A percentile compares a stretch with the other conserved stretches of the same genome.
These are phyloP conservation scores for Lagenidium sp. DNA, from an alignment of 352 stramenopile genomes.

Conservation along the genomic window DNA sequence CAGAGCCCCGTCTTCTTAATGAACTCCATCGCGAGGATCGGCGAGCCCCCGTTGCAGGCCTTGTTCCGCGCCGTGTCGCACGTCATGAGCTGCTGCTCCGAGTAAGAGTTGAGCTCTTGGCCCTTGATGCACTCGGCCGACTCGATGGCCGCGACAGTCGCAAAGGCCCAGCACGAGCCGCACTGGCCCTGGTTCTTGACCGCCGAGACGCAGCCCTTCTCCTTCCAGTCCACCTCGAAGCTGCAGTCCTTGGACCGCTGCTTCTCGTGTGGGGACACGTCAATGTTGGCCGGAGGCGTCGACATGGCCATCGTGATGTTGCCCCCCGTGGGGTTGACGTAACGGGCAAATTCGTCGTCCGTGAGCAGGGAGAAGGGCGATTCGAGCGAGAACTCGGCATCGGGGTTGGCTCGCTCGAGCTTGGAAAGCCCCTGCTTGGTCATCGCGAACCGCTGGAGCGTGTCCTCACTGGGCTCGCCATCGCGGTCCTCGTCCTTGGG, in stretches of 20 bases:
- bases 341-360: conserved; percentile 7
- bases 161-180: conserved; percentile 92
- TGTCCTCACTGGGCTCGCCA: neutral
- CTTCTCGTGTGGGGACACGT: neutral
- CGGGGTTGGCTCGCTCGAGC: neutral
- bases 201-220: neutral
- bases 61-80: conserved; percentile 49
- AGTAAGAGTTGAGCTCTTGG: conserved; percentile 45
- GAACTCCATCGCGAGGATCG: conserved; percentile 77
- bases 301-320: neutral
- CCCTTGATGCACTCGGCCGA: conserved; percentile 50
- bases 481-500: neutral
- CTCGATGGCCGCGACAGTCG: conserved; percentile 70
- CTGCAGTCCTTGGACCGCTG: neutral
- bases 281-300: neutral
- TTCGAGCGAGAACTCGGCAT: conserved; percentile 9
- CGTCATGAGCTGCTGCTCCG: conserved; percentile 73
- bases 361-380: conserved; percentile 12
- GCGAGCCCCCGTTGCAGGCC: conserved; percentile 60
- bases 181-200: conserved; percentile 91
- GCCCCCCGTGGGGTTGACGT: neutral
- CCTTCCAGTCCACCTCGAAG: neutral
- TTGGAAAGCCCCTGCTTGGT: conserved; percentile 1
- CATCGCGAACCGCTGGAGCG: conserved; percentile 4
- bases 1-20: conserved; percentile 49